phyloP scores from a whole-genome alignment of 495 filamentous ascomycete species.

The Lasiosphaeria ovina region DNA sequence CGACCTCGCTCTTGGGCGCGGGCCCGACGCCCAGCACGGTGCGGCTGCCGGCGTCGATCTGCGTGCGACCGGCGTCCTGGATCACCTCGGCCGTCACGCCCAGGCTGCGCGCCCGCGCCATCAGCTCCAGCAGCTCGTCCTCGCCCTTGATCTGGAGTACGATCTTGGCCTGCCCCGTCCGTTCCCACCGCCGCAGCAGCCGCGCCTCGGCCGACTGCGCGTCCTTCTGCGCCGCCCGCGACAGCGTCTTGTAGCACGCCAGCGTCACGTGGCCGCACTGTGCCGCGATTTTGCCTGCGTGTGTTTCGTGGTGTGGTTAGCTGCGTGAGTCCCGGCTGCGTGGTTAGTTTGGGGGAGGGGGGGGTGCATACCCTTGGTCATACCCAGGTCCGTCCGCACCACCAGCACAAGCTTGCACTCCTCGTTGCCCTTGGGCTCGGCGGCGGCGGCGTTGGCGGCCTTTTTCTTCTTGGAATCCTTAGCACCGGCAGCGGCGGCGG shows the following conservation, averaged over 20 bases:
- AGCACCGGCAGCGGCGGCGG: constrained; percentile 15
- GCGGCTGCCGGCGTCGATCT: constrained; percentile 88
- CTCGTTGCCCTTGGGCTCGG: constrained; percentile 56
- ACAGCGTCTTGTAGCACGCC: constrained; percentile 87
- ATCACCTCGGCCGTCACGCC: constrained; percentile 87
- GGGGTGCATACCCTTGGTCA: constrained; percentile 75
- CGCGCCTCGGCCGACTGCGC: constrained; percentile 51
- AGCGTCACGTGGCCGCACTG: constrained; percentile 96
- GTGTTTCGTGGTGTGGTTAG: too few species aligned
- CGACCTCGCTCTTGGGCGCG: constrained; percentile 81
- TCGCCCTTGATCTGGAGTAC: constrained; percentile 82
- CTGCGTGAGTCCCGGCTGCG: not conserved
- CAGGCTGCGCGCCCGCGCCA: constrained; percentile 75
- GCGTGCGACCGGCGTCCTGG: constrained; percentile 92
- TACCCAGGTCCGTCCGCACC: constrained; percentile 88
- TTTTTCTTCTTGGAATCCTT: constrained; percentile 11
- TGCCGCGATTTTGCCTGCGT: constrained; percentile 94
- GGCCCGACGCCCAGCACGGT: constrained; percentile 90
- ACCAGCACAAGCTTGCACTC: constrained; percentile 94
- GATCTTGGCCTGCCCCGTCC: constrained; percentile 82
- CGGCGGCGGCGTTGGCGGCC: constrained; percentile 17
- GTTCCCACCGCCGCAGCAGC: constrained; percentile 84
- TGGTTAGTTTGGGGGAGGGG: not conserved
- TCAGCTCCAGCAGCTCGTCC: constrained; percentile 74
- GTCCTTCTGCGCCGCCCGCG: constrained; percentile 46